Evolutionary conservation across 2,329 filamentous ascomycete genomes (phyloP).

Genomic region (Emericellopsis cladophorae): DNA sequence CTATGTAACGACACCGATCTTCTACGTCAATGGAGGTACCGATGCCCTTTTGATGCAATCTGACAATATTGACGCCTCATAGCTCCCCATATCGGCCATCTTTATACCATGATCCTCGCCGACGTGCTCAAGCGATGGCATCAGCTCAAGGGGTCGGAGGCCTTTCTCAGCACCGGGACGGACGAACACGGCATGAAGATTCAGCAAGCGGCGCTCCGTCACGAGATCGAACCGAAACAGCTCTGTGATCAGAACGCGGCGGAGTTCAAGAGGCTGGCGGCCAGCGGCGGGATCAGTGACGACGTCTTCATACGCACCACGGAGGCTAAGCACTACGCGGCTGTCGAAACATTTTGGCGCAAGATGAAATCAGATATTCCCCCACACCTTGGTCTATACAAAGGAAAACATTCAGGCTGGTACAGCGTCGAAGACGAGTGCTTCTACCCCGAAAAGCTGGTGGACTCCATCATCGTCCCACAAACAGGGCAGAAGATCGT

Average conservation of each 20-base stretch:
- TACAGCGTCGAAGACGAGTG: constrained; percentile 95
- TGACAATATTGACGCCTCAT: constrained; percentile 2
- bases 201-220: constrained; percentile 67
- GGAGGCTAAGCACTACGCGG: constrained; percentile 65
- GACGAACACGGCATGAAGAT: constrained; percentile 98
- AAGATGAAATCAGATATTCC: constrained; percentile 41
- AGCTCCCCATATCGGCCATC: constrained; percentile 90
- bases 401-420: constrained; percentile 83
- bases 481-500: constrained; percentile 73
- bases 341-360: constrained; percentile 83
- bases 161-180: constrained; percentile 77
- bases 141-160: constrained; percentile 54
- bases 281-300: constrained; percentile 55
- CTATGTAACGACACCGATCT: constrained; percentile 94
- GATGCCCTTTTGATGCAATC: background rate
- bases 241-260: constrained; percentile 80
- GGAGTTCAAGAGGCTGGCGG: constrained; percentile 66
- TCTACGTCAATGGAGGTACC: constrained; percentile 91
- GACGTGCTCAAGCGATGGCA: constrained; percentile 93
- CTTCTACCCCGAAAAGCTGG: constrained; percentile 70
- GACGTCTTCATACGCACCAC: constrained; percentile 92
- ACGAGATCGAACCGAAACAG: constrained; percentile 60
- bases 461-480: constrained; percentile 64
- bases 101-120: constrained; percentile 84
- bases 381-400: constrained; percentile 68